Evolutionary conservation across 495 filamentous ascomycete species (phyloP).

Genomic region (Talaromyces proteolyticus): DNA sequence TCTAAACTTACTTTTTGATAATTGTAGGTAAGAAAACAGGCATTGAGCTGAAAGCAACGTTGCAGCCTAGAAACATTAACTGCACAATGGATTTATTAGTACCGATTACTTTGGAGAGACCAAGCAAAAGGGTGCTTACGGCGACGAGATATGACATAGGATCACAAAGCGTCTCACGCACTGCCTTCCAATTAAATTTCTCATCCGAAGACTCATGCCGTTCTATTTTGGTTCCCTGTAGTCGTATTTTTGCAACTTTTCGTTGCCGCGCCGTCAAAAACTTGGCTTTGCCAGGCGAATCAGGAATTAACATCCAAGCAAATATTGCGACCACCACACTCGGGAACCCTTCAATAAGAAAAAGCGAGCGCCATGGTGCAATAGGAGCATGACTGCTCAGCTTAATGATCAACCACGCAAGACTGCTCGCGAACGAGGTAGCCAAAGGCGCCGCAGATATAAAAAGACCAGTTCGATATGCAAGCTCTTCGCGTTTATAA

Average conservation of each 20-base stretch:
- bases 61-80: slow-evolving; percentile 54
- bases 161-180: slow-evolving; percentile 49
- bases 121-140: slow-evolving; percentile 22
- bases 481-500: slow-evolving; percentile 56
- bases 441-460: slow-evolving; percentile 59
- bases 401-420: slow-evolving; percentile 54
- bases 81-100: slow-evolving; percentile 11
- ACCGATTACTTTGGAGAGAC: not conserved
- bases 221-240: slow-evolving; percentile 31
- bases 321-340: slow-evolving; percentile 52
- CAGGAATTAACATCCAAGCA: slow-evolving; percentile 46
- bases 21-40: slow-evolving; percentile 56
- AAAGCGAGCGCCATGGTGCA: slow-evolving; percentile 54
- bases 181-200: slow-evolving; percentile 44
- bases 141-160: slow-evolving; percentile 66
- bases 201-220: slow-evolving; percentile 11
- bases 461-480: slow-evolving; percentile 53
- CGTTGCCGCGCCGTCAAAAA: slow-evolving; percentile 43
- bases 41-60: slow-evolving; percentile 54
- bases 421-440: slow-evolving; percentile 62
- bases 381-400: slow-evolving; percentile 41
- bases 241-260: slow-evolving; percentile 41
- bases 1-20: slow-evolving; percentile 46
- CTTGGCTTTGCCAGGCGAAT: slow-evolving; percentile 43
- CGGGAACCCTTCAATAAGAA: slow-evolving; percentile 58